Evolutionary conservation across 2,329 filamentous ascomycete genomes (phyloP), one percentile per base, ranked within the genome.

Genomic region (Penicillium crustosum): DNA sequence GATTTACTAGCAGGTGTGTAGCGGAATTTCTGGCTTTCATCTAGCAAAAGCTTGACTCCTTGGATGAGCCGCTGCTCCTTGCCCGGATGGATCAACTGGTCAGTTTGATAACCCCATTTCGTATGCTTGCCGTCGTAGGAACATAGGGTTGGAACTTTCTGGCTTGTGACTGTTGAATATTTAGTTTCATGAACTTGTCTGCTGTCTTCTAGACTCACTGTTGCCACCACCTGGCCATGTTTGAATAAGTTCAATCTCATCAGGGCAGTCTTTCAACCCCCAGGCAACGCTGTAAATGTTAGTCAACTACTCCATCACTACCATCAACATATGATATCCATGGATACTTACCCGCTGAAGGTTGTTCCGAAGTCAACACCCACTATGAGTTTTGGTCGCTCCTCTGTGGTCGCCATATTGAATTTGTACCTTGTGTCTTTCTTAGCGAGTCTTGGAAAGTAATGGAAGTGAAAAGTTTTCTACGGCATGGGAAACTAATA

Each of bases 351-450:
- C 67, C 70, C 68, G 44, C 66, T 71, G 49, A 65, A 73, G 9
- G 70, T 72, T 15, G 69, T 73, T 2, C 69, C 70, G 48, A 71
- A 72, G 47, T 72, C 70, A 23, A 71, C 42, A 1, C 66, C 69
- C 13, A 72, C 60, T 25, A 69, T 55, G 9, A 71, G 29, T 19
- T 39, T 50, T 6, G 61, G 48, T 12, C 42, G 35, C 0, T 41
- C 39, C 12, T 48, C 42, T 19, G 12, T n/a, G 29, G 13, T 29
- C 1, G 41, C 5, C 35, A 55, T 50, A 12, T 36, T 36, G 29
- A 33, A 21, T 27, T 25, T 17, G 9, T 29, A 51, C 8, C 6
- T 35, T 19, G 31, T 29, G 5, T 8, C 17, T 50, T 29, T 17
- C 12, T 21, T 17, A 8, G 3, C 1, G 2, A 52, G 2, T 19